phyloP scores from a whole-genome alignment of 257 asterid genomes.

The Scutellaria galericulata region DNA sequence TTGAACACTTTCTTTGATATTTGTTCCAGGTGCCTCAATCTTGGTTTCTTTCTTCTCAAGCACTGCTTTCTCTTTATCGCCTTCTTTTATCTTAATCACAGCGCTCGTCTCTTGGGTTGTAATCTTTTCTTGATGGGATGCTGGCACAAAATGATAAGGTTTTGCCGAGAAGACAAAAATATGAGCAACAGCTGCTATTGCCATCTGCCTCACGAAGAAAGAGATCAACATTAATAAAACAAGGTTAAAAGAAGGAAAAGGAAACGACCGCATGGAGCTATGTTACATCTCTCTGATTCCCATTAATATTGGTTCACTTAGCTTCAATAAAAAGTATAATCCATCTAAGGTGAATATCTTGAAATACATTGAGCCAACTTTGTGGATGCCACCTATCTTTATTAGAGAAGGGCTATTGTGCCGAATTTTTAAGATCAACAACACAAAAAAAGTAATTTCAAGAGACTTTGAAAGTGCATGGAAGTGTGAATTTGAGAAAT shows the following conservation, averaged over 20 bases:
- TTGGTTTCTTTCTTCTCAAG: constrained; percentile 66
- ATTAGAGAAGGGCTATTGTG: too few relatives aligned
- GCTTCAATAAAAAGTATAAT: too few relatives aligned
- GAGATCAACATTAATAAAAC: neutral
- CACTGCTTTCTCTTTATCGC: constrained; percentile 50
- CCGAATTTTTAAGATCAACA: too few relatives aligned
- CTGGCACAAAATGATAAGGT: constrained; percentile 67
- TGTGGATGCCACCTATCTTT: too few relatives aligned
- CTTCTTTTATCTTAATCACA: constrained; percentile 58
- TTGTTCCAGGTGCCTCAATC: constrained; percentile 83
- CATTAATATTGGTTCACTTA: too few relatives aligned
- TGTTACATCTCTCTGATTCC: too few relatives aligned
- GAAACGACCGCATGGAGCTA: neutral
- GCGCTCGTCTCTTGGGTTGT: constrained; percentile 56
- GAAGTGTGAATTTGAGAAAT: too few relatives aligned
- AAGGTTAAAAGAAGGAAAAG: neutral
- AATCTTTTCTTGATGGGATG: constrained; percentile 48
- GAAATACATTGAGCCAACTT: too few relatives aligned
- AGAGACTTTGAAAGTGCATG: too few relatives aligned
- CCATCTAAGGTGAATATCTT: too few relatives aligned
- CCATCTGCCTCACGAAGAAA: constrained; percentile 63
- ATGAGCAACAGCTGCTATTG: constrained; percentile 93
- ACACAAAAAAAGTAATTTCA: too few relatives aligned
- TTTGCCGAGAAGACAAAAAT: constrained; percentile 82
- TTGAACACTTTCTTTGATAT: constrained; percentile 87